Evolutionary conservation across 495 filamentous ascomycete genomes (phyloP), one percentile per base, ranked within the genome.

Genomic region (Pyrenula massariospora): DNA sequence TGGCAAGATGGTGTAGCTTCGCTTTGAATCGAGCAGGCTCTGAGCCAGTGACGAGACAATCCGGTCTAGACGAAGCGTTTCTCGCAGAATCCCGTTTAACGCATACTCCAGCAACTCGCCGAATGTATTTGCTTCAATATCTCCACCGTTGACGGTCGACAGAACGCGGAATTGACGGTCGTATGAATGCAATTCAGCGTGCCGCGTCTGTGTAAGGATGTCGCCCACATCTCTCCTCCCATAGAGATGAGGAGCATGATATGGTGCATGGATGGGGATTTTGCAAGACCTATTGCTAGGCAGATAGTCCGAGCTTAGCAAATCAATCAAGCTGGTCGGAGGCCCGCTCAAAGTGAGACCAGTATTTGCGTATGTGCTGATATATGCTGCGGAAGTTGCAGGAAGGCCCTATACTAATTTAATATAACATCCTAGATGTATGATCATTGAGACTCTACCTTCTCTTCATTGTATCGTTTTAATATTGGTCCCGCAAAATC

Each of bases 261-360:
- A 87, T 0, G 84, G 82, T 1, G 79, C 83, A 59, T 79, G 79
- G 21, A 86, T 75, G 0, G 84, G 80, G 50, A 87, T 20, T 8
- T 24, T 19, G 31, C 47, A 50, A 19, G 57, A 22, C 24, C 59
- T 23, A n/a, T n/a, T n/a, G n/a, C n/a, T n/a, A n/a, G n/a, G n/a
- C 21, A 57, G 57, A 55, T 11, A n/a, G 54, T 8, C 25, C 11
- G 48, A 48, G 24, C 15, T 47, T 47, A 55, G 12, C 12, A 55
- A 55, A 11, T 50, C 12, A 12, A 59, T 49, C 10, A 84, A 70
- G 0, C 76, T 81, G 5, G 68, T 61, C 12, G 84, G 84, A 11
- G 84, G 82, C 21, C 84, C 84, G 59, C 82, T 85, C 50, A 88
- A 69, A 54, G 83, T 79, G 53, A 86, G 60, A 56, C 74, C 78